Evolutionary conservation across 805 yeast genomes (phyloP), one percentile per base, ranked within the genome.

Genomic region (Candida piceae): DNA sequence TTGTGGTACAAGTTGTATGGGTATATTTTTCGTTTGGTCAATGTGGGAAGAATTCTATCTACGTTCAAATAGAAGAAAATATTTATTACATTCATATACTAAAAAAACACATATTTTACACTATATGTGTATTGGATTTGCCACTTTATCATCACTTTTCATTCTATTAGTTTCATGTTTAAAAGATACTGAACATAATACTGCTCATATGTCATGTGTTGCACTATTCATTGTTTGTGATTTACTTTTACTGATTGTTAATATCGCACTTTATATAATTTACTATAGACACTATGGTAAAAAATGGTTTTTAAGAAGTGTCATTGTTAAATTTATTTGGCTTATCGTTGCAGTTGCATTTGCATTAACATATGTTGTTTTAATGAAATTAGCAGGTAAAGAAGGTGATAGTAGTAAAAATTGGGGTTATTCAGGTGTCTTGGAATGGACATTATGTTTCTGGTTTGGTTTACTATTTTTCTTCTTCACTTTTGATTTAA

Each of bases 401-500:
- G 40, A 39, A 9, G 58, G 58, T 17, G 48, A 46, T 17, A 35
- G 39, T 1, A 66, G 67, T 19, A 50, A 62, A 7, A 52, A 62
- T 26, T 65, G 71, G 44, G 72, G 72, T 4, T 64, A 70, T 22
- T 69, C 79, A 28, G 88, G 88, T 0, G 64, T 69, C 16, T 76
- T 83, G 54, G 97, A 90, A 61, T 90, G 97, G 97, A 55, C 79
- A 3, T 60, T 89, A 29, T 79, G 90, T n/a, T 89, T 80, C 60
- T 80, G 85, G 78, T 89, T 84, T 55, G 93, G 95, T 3, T 50
- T 80, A 23, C 66, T 84, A 42, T 73, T 80, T 45, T 53, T 80
- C 4, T 62, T 80, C 39, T 68, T 89, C 57, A 64, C 83, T 2
- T 69, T 74, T 41, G 97, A 90, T 55, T 69, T 88, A 32, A 65